phyloP scores from a whole-genome alignment of 2,329 filamentous ascomycete species.

The Colletotrichum tofieldiae region DNA sequence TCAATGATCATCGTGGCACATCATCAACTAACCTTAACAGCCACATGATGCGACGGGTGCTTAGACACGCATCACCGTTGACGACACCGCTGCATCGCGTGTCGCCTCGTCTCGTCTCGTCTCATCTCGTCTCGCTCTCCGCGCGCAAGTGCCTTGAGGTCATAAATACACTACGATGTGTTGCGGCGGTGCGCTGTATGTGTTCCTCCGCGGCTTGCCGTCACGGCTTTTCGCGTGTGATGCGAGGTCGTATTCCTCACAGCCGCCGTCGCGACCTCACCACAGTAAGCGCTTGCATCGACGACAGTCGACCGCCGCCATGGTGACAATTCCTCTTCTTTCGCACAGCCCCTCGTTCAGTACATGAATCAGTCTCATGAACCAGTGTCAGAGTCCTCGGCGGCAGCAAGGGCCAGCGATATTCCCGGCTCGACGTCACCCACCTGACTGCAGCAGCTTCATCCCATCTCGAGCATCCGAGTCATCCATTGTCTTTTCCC shows the following conservation, averaged over 20 bases:
- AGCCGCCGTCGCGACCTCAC: background rate
- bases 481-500: background rate
- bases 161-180: background rate
- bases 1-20: background rate
- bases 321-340: background rate
- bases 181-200: background rate
- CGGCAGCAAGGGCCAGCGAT: background rate
- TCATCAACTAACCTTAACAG: conserved; percentile 5
- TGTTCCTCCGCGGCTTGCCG: background rate
- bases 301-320: background rate
- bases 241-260: conserved; percentile 13
- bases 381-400: background rate
- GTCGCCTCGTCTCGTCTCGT: background rate
- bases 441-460: background rate
- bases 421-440: background rate
- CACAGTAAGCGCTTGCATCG: conserved; percentile 20
- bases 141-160: background rate
- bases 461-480: conserved; percentile 11
- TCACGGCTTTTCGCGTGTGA: background rate
- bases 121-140: background rate
- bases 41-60: background rate
- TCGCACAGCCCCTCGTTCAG: background rate
- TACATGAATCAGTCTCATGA: background rate
- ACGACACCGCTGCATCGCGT: background rate
- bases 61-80: background rate